Base-by-base conservation (phyloP, 345 rosid genomes). In the Ricinus communis region DNA sequence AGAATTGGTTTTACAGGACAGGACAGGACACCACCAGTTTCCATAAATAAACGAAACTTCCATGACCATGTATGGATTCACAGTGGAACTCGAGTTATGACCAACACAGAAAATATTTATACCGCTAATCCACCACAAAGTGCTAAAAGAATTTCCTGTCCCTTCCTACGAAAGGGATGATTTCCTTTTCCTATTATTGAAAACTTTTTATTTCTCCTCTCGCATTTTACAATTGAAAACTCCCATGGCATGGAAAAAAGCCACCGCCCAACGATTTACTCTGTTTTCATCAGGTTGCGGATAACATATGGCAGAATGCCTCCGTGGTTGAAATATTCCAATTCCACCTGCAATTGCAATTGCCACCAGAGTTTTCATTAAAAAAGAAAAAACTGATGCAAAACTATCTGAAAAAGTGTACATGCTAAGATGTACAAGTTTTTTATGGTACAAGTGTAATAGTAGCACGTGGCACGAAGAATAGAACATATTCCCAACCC, bases 301-400 rank as follows among this genome's bases (percentile, higher is more conserved):
- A 96, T 96, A 18, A 84, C 98, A 38, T 87, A 93, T 5, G 97
- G 99, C 80, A 96, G 96, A n/a, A 96, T 96, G 24, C 98, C 99
- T 72, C 99, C 99, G 33, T 91, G 80, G 72, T 87, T 80, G 85
- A 89, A 96, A 78, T 96, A 96, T 0, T 73, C 95, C 91, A 96
- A 82, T 65, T 96, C 99, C 82, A 96, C 99, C 99, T 96, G 79
- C 70, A 81, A 71, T 49, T 51, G 5, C 63, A 58, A 74, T 52
- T 3, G 7, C 11, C 21, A 43, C 47, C 11, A 43, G n/a, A n/a
- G n/a, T n/a, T n/a, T n/a, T n/a, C n/a, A n/a, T n/a, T n/a, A n/a
- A n/a, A n/a, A n/a, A n/a, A n/a, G n/a, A n/a, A n/a, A n/a, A n/a
- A n/a, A n/a, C n/a, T n/a, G n/a, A n/a, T n/a, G n/a, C n/a, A n/a